These are phyloP conservation scores for Monilinia fructigena DNA, from an alignment of 2,329 filamentous ascomycete genomes.

Conservation along the genomic window DNA sequence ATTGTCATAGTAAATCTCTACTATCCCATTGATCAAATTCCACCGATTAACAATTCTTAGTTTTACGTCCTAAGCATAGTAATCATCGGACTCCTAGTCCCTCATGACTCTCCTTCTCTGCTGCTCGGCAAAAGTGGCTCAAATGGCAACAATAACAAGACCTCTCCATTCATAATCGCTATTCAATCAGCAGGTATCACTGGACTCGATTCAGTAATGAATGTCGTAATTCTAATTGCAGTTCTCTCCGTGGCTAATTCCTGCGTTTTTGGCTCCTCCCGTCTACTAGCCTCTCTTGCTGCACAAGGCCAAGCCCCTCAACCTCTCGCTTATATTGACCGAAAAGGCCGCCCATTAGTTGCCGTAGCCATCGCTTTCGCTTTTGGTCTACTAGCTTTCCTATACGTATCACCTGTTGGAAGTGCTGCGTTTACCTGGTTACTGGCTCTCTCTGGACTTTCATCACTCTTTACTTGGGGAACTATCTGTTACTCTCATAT, in stretches of 20 bases:
- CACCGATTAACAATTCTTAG: conserved; percentile 43
- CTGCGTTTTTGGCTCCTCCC: conserved; percentile 84
- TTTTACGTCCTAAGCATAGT: conserved; percentile 86
- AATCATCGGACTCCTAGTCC: conserved; percentile 79
- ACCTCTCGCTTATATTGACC: conserved; percentile 78
- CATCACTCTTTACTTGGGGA: conserved; percentile 74
- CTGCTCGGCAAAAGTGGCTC: conserved; percentile 49
- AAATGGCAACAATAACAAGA: conserved; percentile 63
- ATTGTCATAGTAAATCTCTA: conserved; percentile 67
- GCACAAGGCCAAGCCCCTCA: conserved; percentile 82
- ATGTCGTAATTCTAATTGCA: conserved; percentile 85
- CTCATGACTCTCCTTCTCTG: conserved; percentile 65
- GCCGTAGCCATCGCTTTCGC: conserved; percentile 65
- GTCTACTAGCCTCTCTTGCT: conserved; percentile 84
- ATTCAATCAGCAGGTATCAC: conserved; percentile 80
- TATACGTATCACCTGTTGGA: conserved; percentile 59
- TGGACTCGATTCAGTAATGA: conserved; percentile 85
- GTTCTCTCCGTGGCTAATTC: conserved; percentile 91
- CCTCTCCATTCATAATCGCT: conserved; percentile 92
- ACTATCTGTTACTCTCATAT: conserved; percentile 87
- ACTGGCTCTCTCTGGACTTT: conserved; percentile 69
- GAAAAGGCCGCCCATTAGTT: conserved; percentile 73
- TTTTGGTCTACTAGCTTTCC: conserved; percentile 73
- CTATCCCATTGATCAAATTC: conserved; percentile 45
- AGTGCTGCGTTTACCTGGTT: conserved; percentile 75